Evolutionary conservation across 306 rosid genomes (phyloP).

Genomic region (Boehmeria nivea): DNA sequence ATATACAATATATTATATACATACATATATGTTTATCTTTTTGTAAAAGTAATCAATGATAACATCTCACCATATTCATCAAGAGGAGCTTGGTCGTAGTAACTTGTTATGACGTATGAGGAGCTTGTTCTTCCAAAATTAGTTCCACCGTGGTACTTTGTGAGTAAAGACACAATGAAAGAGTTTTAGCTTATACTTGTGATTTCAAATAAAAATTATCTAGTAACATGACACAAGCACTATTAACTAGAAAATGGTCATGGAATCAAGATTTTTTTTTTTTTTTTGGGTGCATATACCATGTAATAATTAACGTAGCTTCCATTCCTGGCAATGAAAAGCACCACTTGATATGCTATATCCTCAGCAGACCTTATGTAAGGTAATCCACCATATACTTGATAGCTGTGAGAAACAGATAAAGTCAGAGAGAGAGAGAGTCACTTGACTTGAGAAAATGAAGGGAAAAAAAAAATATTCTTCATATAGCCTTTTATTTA

Average conservation of each 20-base stretch:
- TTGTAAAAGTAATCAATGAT: no score
- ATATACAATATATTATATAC: no score
- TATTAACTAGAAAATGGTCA: no score
- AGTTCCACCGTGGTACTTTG: slow-evolving; percentile 77
- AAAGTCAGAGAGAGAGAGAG: no score
- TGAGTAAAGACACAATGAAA: background rate
- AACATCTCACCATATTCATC: slow-evolving; percentile 61
- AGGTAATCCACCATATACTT: slow-evolving; percentile 60
- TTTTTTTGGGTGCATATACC: slow-evolving; percentile 31
- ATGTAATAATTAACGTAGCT: slow-evolving; percentile 81
- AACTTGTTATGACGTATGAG: slow-evolving; percentile 44
- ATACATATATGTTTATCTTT: background rate
- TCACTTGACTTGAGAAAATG: no score
- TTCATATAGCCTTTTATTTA: no score
- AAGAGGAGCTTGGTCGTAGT: slow-evolving; percentile 72
- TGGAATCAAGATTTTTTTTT: background rate
- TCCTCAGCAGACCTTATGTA: slow-evolving; percentile 71
- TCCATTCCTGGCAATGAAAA: slow-evolving; percentile 81
- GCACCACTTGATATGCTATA: slow-evolving; percentile 76
- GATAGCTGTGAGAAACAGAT: slow-evolving; percentile 37
- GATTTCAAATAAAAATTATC: background rate
- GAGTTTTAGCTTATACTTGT: background rate
- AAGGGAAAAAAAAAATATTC: no score
- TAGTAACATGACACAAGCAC: background rate
- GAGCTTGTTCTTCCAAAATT: slow-evolving; percentile 63